phyloP scores from a whole-genome alignment of 768 basidiomycete species.

The Termitomyces sp. region DNA sequence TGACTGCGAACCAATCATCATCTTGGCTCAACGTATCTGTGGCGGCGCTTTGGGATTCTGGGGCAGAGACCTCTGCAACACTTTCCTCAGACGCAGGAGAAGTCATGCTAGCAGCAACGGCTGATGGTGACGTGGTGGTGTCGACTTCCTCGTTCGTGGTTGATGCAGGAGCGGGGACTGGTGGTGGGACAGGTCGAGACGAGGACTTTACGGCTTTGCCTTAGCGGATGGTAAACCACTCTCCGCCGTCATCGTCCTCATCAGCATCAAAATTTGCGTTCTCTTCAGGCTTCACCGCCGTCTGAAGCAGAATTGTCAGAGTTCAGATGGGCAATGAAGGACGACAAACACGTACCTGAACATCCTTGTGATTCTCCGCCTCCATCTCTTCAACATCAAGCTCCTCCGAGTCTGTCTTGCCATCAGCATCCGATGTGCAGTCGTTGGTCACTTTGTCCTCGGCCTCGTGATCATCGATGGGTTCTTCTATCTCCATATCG shows the following conservation, averaged over 20 bases:
- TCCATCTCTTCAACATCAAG: not conserved
- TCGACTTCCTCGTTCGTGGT: not conserved
- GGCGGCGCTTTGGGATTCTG: not conserved
- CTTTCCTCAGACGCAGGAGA: not conserved
- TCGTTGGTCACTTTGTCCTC: not conserved
- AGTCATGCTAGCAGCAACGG: not conserved
- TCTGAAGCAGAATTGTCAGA: not conserved
- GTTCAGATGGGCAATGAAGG: not conserved
- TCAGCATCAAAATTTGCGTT: not conserved
- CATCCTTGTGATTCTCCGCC: not conserved
- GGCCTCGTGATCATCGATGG: not conserved
- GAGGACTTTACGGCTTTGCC: not conserved
- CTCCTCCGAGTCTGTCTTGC: not conserved
- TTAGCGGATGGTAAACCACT: not conserved
- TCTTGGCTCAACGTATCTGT: not conserved
- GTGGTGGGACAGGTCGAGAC: not conserved
- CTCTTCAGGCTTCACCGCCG: not conserved
- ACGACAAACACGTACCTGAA: not conserved
- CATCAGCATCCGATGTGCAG: too few species aligned
- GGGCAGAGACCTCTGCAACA: not conserved
- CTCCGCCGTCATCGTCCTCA: not conserved
- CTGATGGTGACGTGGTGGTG: not conserved
- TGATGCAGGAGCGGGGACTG: not conserved
- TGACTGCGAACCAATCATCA: not conserved
- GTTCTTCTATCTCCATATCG: not conserved